Evolutionary conservation across 2,329 filamentous ascomycete genomes (phyloP).

Genomic region (Dactylella cylindrospora): DNA sequence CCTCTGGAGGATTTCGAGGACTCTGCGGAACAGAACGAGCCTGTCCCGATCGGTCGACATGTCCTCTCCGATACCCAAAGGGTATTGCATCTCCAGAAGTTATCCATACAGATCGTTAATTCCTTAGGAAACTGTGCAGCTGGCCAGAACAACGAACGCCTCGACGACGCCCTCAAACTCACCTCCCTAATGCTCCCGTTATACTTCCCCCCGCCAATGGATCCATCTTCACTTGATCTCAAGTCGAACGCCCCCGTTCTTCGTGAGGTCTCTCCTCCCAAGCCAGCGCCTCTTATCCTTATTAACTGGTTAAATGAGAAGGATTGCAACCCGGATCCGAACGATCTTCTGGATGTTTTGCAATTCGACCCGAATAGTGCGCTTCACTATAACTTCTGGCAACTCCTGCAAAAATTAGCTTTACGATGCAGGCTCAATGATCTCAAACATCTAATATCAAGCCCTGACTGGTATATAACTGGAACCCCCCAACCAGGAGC

Average conservation of each 20-base stretch:
- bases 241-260: constrained; percentile 30
- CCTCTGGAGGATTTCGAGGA: constrained; percentile 23
- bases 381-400: constrained; percentile 38
- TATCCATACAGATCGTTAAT: constrained; percentile 26
- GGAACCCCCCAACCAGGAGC: constrained; percentile 11
- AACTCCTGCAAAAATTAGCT: constrained; percentile 34
- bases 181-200: constrained; percentile 25
- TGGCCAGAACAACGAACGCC: constrained; percentile 21
- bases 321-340: constrained; percentile 13
- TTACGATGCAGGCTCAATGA: constrained; percentile 32
- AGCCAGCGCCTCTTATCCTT: constrained; percentile 28
- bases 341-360: constrained; percentile 22
- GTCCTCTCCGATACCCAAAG: constrained; percentile 34
- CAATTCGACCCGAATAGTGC: constrained; percentile 18
- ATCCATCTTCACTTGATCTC: constrained; percentile 21
- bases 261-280: constrained; percentile 26
- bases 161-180: constrained; percentile 26
- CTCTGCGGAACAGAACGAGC: constrained; percentile 3
- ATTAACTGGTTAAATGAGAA: constrained; percentile 34
- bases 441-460: constrained; percentile 16
- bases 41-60: constrained; percentile 27
- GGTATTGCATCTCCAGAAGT: constrained; percentile 20
- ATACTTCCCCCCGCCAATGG: constrained; percentile 36
- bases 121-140: constrained; percentile 30
- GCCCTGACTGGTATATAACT: constrained; percentile 26